phyloP scores from a whole-genome alignment of 192 early-diverging fungal genomes.

The Umbelopsis sp. region DNA sequence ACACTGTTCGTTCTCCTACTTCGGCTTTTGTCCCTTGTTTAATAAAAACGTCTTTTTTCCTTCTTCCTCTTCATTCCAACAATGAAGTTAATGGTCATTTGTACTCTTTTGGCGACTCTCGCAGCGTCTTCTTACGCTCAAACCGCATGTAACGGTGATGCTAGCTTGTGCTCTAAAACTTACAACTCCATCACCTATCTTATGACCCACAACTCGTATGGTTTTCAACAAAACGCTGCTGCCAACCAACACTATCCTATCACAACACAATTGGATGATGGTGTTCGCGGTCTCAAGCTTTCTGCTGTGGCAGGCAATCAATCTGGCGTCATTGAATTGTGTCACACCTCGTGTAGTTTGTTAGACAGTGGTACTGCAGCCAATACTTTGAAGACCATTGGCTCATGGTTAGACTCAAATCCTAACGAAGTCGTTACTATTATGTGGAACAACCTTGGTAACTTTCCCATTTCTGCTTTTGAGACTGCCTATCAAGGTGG shows the following conservation, averaged over 20 bases:
- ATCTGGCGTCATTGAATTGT: constrained; percentile 54
- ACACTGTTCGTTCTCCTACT: neutral
- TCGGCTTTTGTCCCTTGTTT: neutral
- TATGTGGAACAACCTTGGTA: constrained; percentile 67
- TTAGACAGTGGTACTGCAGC: constrained; percentile 63
- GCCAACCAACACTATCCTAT: constrained; percentile 73
- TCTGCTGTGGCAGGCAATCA: constrained; percentile 51
- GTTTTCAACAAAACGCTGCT: constrained; percentile 52
- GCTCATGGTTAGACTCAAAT: constrained; percentile 63
- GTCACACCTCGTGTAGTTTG: constrained; percentile 65
- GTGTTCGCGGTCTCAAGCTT: constrained; percentile 75
- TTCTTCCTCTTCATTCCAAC: neutral
- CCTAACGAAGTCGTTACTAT: constrained; percentile 78
- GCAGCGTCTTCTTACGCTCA: constrained; percentile 27
- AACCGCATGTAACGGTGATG: constrained; percentile 66
- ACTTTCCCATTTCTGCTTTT: constrained; percentile 52
- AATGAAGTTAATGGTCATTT: neutral
- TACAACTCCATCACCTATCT: constrained; percentile 67
- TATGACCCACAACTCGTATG: constrained; percentile 78
- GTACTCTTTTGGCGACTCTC: neutral
- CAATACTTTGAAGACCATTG: constrained; percentile 57
- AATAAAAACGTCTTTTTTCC: neutral
- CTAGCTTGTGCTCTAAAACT: constrained; percentile 62
- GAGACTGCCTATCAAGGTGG: constrained; percentile 52
- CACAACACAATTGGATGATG: constrained; percentile 67